Evolutionary conservation across 2,329 filamentous ascomycete genomes (phyloP), one percentile per base, ranked within the genome.

Genomic region (Fusarium marasasianum): DNA sequence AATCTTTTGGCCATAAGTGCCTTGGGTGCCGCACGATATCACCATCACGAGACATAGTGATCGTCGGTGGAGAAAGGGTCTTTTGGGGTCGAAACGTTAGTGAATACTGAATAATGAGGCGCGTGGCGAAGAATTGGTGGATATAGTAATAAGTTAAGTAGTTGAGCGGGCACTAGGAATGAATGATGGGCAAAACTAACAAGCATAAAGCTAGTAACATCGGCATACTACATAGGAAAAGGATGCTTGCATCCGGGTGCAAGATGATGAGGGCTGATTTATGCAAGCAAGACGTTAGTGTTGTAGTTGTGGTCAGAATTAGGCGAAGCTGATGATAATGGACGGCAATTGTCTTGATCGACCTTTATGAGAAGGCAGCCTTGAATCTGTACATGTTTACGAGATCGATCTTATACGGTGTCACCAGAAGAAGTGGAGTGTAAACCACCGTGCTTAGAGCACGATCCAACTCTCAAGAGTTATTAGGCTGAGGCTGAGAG

Each of bases 41-140:
- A 50, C 40, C 31, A 55, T 56, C 61, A 72, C 58, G 59, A 60
- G 71, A 61, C 22, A 41, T 26, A 60, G 48, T 56, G 75, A 77
- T 77, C 73, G 63, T 61, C 75, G 63, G 69, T 76, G 71, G 66
- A 59, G 51, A 51, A 69, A 58, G 57, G 69, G 72, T 54, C 63
- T 37, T 53, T 37, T 48, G 55, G 26, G 35, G 33, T 53, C 50
- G 37, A 56, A 50, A 56, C 33, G 64, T 56, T 45, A 35, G 40
- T 57, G 20, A 41, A n/a, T 31, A 45, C 48, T 43, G 29, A 38
- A 26, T 35, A 69, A 74, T 67, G 71, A 74, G 71, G 72, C 71
- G 71, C 56, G 71, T 53, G 47, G 65, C 54, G 48, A 74, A 73
- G 29, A 47, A 31, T 54, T 55, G 59, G 58, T 57, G 40, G 50